Conservation (phyloP, 2,329 filamentous ascomycete species). For the Emericellopsis cladophorae region DNA sequence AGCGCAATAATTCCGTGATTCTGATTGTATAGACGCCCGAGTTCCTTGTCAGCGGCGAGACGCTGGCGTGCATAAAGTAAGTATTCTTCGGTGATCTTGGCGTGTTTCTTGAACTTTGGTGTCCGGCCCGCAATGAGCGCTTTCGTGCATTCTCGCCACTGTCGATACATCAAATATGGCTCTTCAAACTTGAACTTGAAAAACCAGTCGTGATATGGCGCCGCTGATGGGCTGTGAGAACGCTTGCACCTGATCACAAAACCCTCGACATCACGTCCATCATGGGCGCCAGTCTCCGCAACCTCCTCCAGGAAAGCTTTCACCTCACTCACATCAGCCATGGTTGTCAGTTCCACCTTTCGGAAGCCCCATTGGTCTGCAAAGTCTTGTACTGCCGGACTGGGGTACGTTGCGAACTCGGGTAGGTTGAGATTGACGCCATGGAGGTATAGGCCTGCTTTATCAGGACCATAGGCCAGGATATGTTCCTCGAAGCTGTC, state of each 20-base stretch:
- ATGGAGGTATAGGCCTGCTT: conserved; percentile 86
- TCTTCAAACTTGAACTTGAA: conserved; percentile 99
- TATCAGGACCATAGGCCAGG: conserved; percentile 69
- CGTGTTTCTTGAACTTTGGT: conserved; percentile 76
- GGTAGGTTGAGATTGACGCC: conserved; percentile 95
- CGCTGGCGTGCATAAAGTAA: conserved; percentile 66
- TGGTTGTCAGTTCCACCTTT: conserved; percentile 69
- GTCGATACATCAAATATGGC: conserved; percentile 95
- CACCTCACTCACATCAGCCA: conserved; percentile 62
- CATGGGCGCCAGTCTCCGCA: conserved; percentile 79
- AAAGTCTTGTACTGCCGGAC: conserved; percentile 73
- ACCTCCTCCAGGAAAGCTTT: conserved; percentile 72
- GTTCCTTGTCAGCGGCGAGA: conserved; percentile 52
- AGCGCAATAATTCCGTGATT: conserved; percentile 95
- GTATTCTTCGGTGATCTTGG: conserved; percentile 84
- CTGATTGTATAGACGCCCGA: conserved; percentile 61
- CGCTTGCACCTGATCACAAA: conserved; percentile 89
- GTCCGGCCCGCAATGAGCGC: conserved; percentile 63
- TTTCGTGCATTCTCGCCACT: conserved; percentile 97
- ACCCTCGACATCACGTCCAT: conserved; percentile 86
- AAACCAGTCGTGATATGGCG: conserved; percentile 82
- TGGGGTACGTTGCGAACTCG: conserved; percentile 77
- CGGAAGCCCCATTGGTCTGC: conserved; percentile 89
- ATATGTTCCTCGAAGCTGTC: conserved; percentile 97
- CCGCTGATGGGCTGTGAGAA: conserved; percentile 32